Evolutionary conservation across 108 stramenopile species (phyloP).

Genomic region (Licmophora abbreviata): DNA sequence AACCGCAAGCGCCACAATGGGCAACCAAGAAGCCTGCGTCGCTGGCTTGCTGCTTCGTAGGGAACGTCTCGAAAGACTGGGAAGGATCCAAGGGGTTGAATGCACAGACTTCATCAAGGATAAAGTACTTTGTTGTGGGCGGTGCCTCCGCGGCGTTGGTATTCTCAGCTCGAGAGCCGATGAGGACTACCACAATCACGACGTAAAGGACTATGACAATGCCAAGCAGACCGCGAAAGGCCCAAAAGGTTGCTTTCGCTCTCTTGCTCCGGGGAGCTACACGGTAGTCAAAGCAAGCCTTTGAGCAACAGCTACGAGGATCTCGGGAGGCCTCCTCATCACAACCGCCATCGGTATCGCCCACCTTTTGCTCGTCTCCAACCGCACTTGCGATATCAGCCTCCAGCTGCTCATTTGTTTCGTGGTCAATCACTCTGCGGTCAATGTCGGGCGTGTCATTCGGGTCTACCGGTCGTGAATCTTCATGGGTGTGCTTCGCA

Average conservation of each 20-base stretch:
- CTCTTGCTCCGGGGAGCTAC: background rate
- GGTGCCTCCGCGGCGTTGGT: constrained; percentile 15
- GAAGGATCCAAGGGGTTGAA: constrained; percentile 13
- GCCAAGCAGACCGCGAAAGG: constrained; percentile 5
- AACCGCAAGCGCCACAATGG: constrained; percentile 38
- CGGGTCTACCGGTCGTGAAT: background rate
- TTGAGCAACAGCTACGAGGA: background rate
- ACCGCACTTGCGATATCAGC: background rate
- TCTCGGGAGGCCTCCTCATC: constrained; percentile 2
- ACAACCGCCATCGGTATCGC: background rate
- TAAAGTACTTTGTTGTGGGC: constrained; percentile 15
- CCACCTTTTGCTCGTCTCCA: background rate
- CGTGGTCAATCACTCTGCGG: background rate
- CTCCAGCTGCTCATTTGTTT: background rate
- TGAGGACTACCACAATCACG: constrained; percentile 6
- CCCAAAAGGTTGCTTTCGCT: constrained; percentile 10
- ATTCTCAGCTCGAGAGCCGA: constrained; percentile 18
- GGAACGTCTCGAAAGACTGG: constrained; percentile 12
- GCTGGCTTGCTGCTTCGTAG: background rate
- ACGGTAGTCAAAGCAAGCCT: constrained; percentile 9
- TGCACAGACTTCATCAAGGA: constrained; percentile 15
- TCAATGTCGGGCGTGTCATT: background rate
- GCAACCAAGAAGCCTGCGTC: constrained; percentile 10
- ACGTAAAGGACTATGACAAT: constrained; percentile 5
- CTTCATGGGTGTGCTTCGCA: background rate